Evolutionary conservation across 1,284 basidiomycete genomes (phyloP).

Genomic region (Coniferiporia sulphurascens): DNA sequence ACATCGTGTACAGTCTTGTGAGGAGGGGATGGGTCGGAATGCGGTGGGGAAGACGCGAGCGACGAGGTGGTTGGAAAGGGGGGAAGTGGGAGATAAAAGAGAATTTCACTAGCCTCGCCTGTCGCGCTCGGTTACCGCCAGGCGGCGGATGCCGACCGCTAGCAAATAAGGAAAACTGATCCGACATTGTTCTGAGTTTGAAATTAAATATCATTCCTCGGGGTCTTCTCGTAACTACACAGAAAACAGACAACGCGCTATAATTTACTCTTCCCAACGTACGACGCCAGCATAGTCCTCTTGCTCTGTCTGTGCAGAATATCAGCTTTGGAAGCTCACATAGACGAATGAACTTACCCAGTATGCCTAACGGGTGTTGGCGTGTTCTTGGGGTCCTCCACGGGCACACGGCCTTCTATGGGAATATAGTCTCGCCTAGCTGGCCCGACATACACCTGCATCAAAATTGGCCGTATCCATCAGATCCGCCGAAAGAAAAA

Average conservation of each 20-base stretch:
- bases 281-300: slow-evolving; percentile 65
- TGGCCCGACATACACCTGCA: slow-evolving; percentile 70
- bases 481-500: slow-evolving; percentile 12
- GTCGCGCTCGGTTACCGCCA: not conserved
- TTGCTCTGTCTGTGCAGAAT: slow-evolving; percentile 61
- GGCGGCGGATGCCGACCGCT: not conserved
- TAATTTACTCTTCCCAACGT: slow-evolving; percentile 61
- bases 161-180: not conserved
- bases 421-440: slow-evolving; percentile 69
- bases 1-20: slow-evolving; percentile 43
- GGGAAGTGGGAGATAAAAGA: not conserved
- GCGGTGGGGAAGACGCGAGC: slow-evolving; percentile 8
- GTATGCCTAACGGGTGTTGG: slow-evolving; percentile 69
- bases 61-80: slow-evolving; percentile 19
- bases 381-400: slow-evolving; percentile 47
- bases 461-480: not conserved
- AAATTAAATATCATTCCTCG: slow-evolving; percentile 5
- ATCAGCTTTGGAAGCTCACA: slow-evolving; percentile 11
- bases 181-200: slow-evolving; percentile 5
- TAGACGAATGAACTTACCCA: slow-evolving; percentile 45
- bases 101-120: not conserved
- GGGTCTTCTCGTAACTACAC: not conserved
- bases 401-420: slow-evolving; percentile 52
- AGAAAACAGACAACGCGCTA: slow-evolving; percentile 21
- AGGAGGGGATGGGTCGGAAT: not conserved